Base-by-base conservation (phyloP, 495 filamentous ascomycete species). In the Antarctomyces pellizariae region DNA sequence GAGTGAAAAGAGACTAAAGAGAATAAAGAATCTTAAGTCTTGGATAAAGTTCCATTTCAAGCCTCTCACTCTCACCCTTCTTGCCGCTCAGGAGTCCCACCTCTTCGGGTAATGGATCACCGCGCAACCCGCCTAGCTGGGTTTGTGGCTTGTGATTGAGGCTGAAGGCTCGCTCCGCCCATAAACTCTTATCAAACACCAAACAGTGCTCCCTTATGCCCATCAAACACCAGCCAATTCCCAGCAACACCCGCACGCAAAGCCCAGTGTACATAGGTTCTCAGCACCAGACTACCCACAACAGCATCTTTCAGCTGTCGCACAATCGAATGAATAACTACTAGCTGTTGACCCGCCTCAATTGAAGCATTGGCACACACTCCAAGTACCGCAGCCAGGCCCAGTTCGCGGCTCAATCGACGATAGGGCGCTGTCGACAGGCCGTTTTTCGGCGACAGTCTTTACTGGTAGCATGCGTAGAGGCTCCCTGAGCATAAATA, bases 351-450 rank as follows among this genome's bases (percentile, higher is more conserved):
- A 35, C 48, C 51, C 12, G 46, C 35, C 51, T 24, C 54, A 60
- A 1, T 42, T 79, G 29, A 71, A 72, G 42, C 79, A 95, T 26
- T 71, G 86, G 31, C 76, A 93, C 49, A 93, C 84, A 0, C 49
- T 95, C 15, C 80, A 95, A 45, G 79, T 95, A 1, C 74, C 86
- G 34, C 58, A 69, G 50, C 37, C 47, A 10, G 42, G 47, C 19
- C 38, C 58, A 10, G 45, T 37, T 10, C 53, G 62, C 10, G 61
- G 48, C 11, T 60, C 59, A 5, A 56, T 54, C 12, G 67, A 72
- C 24, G 75, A 86, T 32, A 57, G 54, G 13, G 64, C 64, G 1
- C 68, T 61, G 25, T 60, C 66, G 13, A 83, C 57, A 33, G 86
- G 79, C 25, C 67, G 79, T 29, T 76, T 86, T 40, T 91, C 84